phyloP scores from a whole-genome alignment of 768 basidiomycete genomes.

The Lactarius evosmus region DNA sequence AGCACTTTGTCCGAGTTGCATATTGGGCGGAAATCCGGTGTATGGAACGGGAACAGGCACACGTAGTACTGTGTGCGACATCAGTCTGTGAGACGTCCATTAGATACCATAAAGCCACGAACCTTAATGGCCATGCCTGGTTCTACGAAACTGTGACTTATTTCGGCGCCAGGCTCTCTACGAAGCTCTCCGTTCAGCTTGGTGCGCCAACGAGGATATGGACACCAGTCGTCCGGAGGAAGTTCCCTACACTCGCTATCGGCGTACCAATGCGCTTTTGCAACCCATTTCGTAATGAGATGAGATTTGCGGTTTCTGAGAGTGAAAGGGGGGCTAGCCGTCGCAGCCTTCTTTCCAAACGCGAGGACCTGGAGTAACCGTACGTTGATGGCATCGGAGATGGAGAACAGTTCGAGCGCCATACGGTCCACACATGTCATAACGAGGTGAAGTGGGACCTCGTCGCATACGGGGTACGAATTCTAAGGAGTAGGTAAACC shows the following conservation, averaged over 20 bases:
- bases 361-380: constrained; percentile 17
- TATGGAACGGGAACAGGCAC: constrained; percentile 11
- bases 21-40: background rate
- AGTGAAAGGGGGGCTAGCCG: background rate
- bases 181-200: constrained; percentile 13
- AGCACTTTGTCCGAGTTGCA: background rate
- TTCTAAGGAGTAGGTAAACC: background rate
- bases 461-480: constrained; percentile 5
- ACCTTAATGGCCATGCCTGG: constrained; percentile 16
- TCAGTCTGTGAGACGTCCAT: background rate
- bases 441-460: constrained; percentile 12
- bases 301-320: background rate
- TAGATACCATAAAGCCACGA: background rate
- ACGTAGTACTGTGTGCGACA: constrained; percentile 10
- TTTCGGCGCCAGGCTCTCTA: background rate
- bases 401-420: constrained; percentile 14
- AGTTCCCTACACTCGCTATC: background rate
- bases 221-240: background rate
- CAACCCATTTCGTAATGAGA: constrained; percentile 5
- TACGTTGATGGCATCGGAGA: constrained; percentile 16
- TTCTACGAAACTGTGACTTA: constrained; percentile 11
- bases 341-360: constrained; percentile 18
- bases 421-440: constrained; percentile 8
- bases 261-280: constrained; percentile 16
- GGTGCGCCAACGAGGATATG: constrained; percentile 9